Evolutionary conservation across 192 early-diverging fungal species (phyloP).

Genomic region (Dissophora ornata): DNA sequence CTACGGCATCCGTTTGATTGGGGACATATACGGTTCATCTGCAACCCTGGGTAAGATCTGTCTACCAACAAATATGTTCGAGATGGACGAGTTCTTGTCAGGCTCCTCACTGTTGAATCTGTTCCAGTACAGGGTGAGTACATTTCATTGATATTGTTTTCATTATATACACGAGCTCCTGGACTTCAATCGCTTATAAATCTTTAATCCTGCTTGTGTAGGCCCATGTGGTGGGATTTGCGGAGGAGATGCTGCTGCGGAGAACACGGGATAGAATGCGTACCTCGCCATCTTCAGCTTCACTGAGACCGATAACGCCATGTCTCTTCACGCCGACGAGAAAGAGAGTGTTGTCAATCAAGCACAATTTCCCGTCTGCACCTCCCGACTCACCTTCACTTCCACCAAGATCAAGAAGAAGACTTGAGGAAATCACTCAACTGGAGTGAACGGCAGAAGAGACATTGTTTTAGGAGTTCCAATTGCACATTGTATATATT

Average conservation of each 20-base stretch:
- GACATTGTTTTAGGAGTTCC: too few relatives aligned
- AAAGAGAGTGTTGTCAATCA: neutral
- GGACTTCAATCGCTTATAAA: neutral
- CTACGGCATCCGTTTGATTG: constrained; percentile 20
- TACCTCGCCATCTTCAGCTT: constrained; percentile 4
- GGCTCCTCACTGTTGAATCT: constrained; percentile 9
- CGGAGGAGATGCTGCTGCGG: constrained; percentile 1
- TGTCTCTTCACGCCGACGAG: neutral
- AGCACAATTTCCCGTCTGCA: too few relatives aligned
- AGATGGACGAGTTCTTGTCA: constrained; percentile 21
- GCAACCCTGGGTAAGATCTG: constrained; percentile 14
- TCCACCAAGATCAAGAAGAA: too few relatives aligned
- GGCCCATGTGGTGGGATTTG: constrained; percentile 13
- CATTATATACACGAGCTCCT: too few relatives aligned
- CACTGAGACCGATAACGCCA: neutral
- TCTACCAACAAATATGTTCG: constrained; percentile 23
- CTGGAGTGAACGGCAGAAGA: too few relatives aligned
- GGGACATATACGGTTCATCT: constrained; percentile 20
- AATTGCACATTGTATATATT: neutral
- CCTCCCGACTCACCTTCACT: too few relatives aligned
- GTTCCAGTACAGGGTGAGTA: constrained; percentile 27
- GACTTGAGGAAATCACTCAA: too few relatives aligned
- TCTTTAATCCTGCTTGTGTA: neutral
- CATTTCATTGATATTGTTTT: constrained; percentile 2
- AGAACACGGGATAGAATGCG: neutral